phyloP scores from a whole-genome alignment of 2,329 filamentous ascomycete genomes.

The Juglanconis sp. region DNA sequence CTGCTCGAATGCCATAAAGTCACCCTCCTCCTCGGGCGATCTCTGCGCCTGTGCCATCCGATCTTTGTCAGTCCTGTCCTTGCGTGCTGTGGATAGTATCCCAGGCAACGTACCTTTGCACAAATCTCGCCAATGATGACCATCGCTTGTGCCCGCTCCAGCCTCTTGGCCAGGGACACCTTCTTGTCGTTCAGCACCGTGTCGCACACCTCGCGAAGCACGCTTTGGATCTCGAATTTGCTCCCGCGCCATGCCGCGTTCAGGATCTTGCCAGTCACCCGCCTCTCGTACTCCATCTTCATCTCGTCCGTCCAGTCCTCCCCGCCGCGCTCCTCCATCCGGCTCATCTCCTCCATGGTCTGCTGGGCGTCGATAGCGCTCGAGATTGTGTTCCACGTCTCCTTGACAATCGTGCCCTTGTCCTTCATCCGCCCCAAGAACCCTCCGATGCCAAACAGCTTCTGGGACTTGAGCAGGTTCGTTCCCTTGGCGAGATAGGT shows the following conservation, averaged over 20 bases:
- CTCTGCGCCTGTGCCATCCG: slow-evolving; percentile 65
- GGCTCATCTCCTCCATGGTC: slow-evolving; percentile 99
- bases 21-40: slow-evolving; percentile 92
- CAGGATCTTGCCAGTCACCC: slow-evolving; percentile 95
- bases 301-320: slow-evolving; percentile 99
- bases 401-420: slow-evolving; percentile 94
- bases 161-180: slow-evolving; percentile 76
- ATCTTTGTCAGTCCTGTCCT: slow-evolving; percentile 12
- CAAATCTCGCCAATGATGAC: slow-evolving; percentile 88
- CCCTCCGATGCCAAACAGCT: slow-evolving; percentile 91
- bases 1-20: slow-evolving; percentile 98
- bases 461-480: slow-evolving; percentile 87
- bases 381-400: slow-evolving; percentile 97
- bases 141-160: slow-evolving; percentile 88
- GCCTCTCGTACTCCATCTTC: slow-evolving; percentile 90
- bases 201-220: slow-evolving; percentile 92
- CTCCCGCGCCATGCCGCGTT: slow-evolving; percentile 94
- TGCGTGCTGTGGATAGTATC: neutral
- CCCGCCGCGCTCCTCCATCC: slow-evolving; percentile 88
- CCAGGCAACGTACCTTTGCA: slow-evolving; percentile 61
- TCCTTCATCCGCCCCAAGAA: slow-evolving; percentile 95
- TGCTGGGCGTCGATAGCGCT: slow-evolving; percentile 96
- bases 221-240: slow-evolving; percentile 97
- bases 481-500: slow-evolving; percentile 88
- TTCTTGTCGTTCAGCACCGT: slow-evolving; percentile 75